Conservation (phyloP, 164 flowering plant genomes). For the Kingdonia uniflora region DNA sequence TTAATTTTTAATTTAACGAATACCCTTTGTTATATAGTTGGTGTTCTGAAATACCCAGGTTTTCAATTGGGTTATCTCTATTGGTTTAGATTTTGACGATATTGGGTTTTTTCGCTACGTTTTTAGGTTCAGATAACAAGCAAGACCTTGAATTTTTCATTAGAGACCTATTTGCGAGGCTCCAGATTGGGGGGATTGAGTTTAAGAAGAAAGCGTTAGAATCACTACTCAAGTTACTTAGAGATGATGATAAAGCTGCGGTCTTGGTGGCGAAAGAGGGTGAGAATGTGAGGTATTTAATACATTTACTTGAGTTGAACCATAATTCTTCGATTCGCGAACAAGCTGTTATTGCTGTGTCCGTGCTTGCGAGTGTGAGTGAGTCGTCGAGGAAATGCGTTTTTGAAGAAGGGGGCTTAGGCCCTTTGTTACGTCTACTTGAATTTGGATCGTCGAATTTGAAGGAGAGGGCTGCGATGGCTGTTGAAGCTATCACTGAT, state of each 20-base stretch:
- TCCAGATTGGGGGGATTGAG: constrained; percentile 74
- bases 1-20: too few relatives aligned
- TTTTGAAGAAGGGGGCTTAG: constrained; percentile 72
- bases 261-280: constrained; percentile 48
- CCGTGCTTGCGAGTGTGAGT: constrained; percentile 35
- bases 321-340: constrained; percentile 35
- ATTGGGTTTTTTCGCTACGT: too few relatives aligned
- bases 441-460: constrained; percentile 38
- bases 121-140: constrained; percentile 4
- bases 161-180: constrained; percentile 54
- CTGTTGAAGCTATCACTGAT: constrained; percentile 54
- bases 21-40: too few relatives aligned
- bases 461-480: constrained; percentile 58
- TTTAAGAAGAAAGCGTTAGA: constrained; percentile 68
- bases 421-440: constrained; percentile 57
- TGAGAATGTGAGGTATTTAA: constrained; percentile 33
- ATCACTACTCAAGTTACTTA: constrained; percentile 46
- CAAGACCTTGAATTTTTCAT: constrained; percentile 51
- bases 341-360: constrained; percentile 38
- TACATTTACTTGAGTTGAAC: constrained; percentile 43
- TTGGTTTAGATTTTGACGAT: too few relatives aligned
- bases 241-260: constrained; percentile 38
- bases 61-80: too few relatives aligned
- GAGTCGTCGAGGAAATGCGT: constrained; percentile 34
- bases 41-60: too few relatives aligned